These are phyloP conservation scores for Graphilbum sp. DNA, from an alignment of 2,329 filamentous ascomycete genomes.

Conservation along the genomic window DNA sequence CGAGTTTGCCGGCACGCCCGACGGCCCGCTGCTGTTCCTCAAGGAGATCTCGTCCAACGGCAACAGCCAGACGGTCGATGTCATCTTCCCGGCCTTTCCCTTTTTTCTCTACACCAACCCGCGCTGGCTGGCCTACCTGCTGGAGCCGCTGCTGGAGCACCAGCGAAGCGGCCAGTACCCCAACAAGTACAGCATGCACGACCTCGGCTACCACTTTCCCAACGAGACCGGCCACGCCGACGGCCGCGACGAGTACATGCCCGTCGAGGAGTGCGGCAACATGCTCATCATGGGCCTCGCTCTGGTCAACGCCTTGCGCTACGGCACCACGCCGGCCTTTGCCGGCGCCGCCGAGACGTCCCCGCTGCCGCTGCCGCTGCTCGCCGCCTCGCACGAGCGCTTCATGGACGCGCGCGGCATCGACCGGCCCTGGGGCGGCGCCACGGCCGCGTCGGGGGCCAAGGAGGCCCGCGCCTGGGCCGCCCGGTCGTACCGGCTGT, in stretches of 20 bases:
- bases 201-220: slow-evolving; percentile 53
- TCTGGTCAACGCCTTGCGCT: slow-evolving; percentile 54
- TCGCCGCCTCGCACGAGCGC: slow-evolving; percentile 3
- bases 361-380: no score
- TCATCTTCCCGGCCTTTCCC: slow-evolving; percentile 70
- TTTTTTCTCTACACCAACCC: slow-evolving; percentile 78
- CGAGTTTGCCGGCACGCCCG: slow-evolving; percentile 53
- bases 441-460: slow-evolving; percentile 22
- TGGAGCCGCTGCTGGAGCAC: slow-evolving; percentile 67
- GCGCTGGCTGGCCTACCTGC: slow-evolving; percentile 57
- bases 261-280: slow-evolving; percentile 55
- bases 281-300: slow-evolving; percentile 53
- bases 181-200: slow-evolving; percentile 63
- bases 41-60: slow-evolving; percentile 78
- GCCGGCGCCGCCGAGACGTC: no score
- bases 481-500: slow-evolving; percentile 44
- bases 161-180: slow-evolving; percentile 69
- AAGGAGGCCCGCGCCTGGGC: slow-evolving; percentile 23
- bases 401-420: slow-evolving; percentile 12
- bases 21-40: slow-evolving; percentile 56
- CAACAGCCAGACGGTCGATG: slow-evolving; percentile 70
- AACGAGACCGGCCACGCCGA: slow-evolving; percentile 56
- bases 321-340: slow-evolving; percentile 39
- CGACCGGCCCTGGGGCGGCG: slow-evolving; percentile 34
- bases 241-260: slow-evolving; percentile 55